Conservation (phyloP, 2,329 filamentous ascomycete genomes). For the Alternaria angustiovoidea region DNA sequence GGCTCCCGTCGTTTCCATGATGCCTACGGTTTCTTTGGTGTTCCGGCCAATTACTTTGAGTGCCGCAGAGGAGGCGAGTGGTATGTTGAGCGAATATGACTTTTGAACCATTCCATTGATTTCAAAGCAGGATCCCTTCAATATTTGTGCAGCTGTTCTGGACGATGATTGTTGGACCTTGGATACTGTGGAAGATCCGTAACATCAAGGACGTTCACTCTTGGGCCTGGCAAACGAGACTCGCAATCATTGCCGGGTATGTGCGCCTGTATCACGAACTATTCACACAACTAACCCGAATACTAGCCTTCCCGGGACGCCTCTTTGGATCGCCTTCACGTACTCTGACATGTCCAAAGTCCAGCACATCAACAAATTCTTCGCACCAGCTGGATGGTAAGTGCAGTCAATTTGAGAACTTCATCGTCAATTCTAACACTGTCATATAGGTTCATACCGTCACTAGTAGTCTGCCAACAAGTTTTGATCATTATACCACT, state of each 20-base stretch:
- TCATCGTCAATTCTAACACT: neutral
- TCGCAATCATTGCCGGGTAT: constrained; percentile 49
- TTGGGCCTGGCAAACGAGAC: constrained; percentile 51
- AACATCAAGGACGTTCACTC: constrained; percentile 48
- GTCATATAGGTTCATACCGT: constrained; percentile 44
- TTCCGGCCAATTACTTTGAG: constrained; percentile 53
- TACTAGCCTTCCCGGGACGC: constrained; percentile 46
- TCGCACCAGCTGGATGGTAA: constrained; percentile 49
- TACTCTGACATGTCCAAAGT: constrained; percentile 39
- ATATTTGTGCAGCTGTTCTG: constrained; percentile 50
- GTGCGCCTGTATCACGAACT: constrained; percentile 1
- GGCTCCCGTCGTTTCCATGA: constrained; percentile 71
- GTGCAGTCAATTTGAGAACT: constrained; percentile 11
- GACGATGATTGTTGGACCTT: constrained; percentile 47
- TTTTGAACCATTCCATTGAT: constrained; percentile 14
- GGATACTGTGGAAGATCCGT: constrained; percentile 51
- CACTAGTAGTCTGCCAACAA: constrained; percentile 49
- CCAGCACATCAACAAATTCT: constrained; percentile 39
- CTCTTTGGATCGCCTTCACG: constrained; percentile 50
- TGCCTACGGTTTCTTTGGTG: constrained; percentile 63
- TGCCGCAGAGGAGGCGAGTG: constrained; percentile 70
- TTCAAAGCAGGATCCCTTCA: constrained; percentile 42
- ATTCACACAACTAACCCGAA: constrained; percentile 26
- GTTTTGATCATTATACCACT: constrained; percentile 49
- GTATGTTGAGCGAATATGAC: constrained; percentile 47